Evolutionary conservation across 495 filamentous ascomycete species (phyloP), one percentile per base, ranked within the genome.

Genomic region (Aspergillus diversus): DNA sequence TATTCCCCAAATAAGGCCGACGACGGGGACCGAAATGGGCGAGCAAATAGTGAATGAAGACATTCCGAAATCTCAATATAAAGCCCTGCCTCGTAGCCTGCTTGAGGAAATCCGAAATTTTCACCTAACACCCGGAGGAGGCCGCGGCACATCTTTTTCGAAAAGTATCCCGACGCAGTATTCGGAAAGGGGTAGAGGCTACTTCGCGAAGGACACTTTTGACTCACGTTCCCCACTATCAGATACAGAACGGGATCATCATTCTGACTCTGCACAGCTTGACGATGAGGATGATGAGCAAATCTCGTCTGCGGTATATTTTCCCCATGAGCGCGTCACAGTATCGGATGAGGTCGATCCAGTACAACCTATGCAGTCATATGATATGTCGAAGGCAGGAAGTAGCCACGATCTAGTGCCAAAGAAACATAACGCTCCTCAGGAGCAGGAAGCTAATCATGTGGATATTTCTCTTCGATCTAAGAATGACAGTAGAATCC

Each of bases 281-380:
- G 90, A 90, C 57, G 90, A 90, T 37, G 92, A 97, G 32, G 92
- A 95, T 57, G 93, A 92, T 71, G 95, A 98, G 70, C 92, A 97
- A 73, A 97, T 99, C 52, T 93, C 91, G 8, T 97, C 94, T 46
- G 94, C 94, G 11, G 81, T 97, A 56, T 99, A 98, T 74, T 85
- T 95, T 65, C 95, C 95, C 17, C 95, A 98, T 78, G 87, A 90
- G 75, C 83, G 84, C 57, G 83, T 83, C n/a, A 68, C 71, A 3
- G 67, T 75, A 9, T 63, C 72, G 8, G 75, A 77, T 46, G 77
- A 68, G 32, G 66, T 70, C 48, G 72, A 81, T 51, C 65, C 48
- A n/a, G 33, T 72, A 68, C 80, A 84, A 54, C 75, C 82, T 47
- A 72, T 69, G 42, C 65, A 73, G 62, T 62, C 69, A 67, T 63